Base-by-base conservation (phyloP, 441 rosid species). In the Kokia cookei region DNA sequence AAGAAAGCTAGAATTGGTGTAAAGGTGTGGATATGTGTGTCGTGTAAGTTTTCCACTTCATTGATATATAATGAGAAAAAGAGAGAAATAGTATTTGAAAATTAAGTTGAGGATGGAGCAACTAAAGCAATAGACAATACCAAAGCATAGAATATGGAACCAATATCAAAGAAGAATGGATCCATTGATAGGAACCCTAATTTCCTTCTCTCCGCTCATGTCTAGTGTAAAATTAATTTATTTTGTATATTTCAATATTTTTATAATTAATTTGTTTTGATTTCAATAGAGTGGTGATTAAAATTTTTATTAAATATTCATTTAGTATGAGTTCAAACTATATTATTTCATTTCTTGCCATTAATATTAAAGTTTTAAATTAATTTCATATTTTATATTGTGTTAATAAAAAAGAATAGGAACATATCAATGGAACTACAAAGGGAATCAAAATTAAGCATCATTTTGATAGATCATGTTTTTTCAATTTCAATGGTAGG, bases 41-140 rank as follows among this genome's bases (percentile, higher is more conserved):
- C 87, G 71, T 80, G 76, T 81, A 82, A 81, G 81, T 68, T 81
- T 87, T 71, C 86, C 83, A 78, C 84, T 86, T 78, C 58, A 72
- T 72, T 74, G 68, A 79, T 37, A 61, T 61, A 76, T 6, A 37
- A 37, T 37, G 7, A 37, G 42, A n/a, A 74, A 24, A 12, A 7
- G n/a, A 60, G 54, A 69, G n/a, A n/a, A 17, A 70, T 64, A 71
- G 62, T 68, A 78, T 74, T 71, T 76, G 69, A 71, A 59, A 61
- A 58, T 75, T 73, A 48, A 68, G 70, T 54, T 72, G 79, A 3
- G 70, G 62, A 78, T 75, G 84, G 81, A 75, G 75, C 29, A 74
- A 63, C 69, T 22, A 22, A 53, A 76, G 79, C 64, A 65, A 81
- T 73, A 58, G 80, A 69, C 73, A 69, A 78, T 72, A 80, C 62